A percentile compares a stretch with the other conserved stretches of the same genome.
Conservation (phyloP, 768 basidiomycete species). For the Mycena indigotica region DNA sequence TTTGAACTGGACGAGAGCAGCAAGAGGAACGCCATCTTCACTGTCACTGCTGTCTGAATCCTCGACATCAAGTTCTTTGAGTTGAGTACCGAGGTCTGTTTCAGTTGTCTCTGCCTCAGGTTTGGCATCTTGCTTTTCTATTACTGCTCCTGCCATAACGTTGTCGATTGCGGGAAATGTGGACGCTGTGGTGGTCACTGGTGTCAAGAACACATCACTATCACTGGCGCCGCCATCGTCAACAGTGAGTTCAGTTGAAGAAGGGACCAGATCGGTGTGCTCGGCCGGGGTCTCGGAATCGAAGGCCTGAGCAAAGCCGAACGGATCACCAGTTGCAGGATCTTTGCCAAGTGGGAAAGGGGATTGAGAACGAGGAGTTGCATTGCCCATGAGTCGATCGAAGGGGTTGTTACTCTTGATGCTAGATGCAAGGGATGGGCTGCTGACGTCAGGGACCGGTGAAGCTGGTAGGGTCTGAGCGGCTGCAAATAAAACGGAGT, state of each 20-base stretch:
- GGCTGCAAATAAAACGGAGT: slow-evolving; percentile 62
- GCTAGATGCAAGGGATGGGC: slow-evolving; percentile 46
- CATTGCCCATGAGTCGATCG: slow-evolving; percentile 61
- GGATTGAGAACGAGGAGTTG: slow-evolving; percentile 55
- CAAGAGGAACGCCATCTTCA: slow-evolving; percentile 48
- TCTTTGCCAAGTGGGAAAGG: slow-evolving; percentile 59
- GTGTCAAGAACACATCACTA: slow-evolving; percentile 20
- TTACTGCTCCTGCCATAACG: slow-evolving; percentile 8
- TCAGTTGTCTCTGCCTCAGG: slow-evolving; percentile 31
- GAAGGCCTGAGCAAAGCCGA: slow-evolving; percentile 31
- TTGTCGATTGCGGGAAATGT: slow-evolving; percentile 44
- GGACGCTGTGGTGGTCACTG: slow-evolving; percentile 39
- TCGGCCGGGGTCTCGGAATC: slow-evolving; percentile 19
- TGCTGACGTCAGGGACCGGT: slow-evolving; percentile 60
- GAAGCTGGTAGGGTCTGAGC: slow-evolving; percentile 66
- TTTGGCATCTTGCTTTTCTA: slow-evolving; percentile 6
- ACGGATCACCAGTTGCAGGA: slow-evolving; percentile 26
- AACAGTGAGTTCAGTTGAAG: slow-evolving; percentile 5
- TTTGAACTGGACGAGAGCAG: slow-evolving; percentile 32
- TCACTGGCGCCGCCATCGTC: slow-evolving; percentile 21
- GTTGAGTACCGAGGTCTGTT: slow-evolving; percentile 54
- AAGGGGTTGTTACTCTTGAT: slow-evolving; percentile 92
- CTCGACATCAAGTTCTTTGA: slow-evolving; percentile 60
- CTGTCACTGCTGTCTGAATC: slow-evolving; percentile 54
- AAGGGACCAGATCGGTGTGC: neutral